Conservation (phyloP, 805 yeast species). For the Wickerhamiella slavikovae region DNA sequence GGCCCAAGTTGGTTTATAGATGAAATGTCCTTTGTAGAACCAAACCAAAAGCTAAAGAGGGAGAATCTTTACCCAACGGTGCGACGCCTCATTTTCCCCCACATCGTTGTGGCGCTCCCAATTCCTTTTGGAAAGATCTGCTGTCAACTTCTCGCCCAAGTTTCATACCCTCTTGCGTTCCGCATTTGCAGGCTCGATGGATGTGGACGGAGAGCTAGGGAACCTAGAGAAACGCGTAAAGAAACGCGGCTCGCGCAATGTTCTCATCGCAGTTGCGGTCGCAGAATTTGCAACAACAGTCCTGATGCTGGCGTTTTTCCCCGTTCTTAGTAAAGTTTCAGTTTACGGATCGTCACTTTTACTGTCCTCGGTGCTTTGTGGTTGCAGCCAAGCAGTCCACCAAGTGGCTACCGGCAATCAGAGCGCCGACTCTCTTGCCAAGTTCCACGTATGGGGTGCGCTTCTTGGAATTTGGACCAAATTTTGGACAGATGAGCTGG, state of each 20-base stretch:
- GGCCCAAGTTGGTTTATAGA: no score
- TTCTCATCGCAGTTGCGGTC: conserved; percentile 5
- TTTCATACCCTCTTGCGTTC: no score
- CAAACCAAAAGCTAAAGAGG: no score
- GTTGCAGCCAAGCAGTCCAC: conserved; percentile 17
- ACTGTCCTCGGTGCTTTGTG: conserved; percentile 14
- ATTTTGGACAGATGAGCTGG: conserved; percentile 19
- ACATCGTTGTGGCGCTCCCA: no score
- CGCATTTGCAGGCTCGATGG: no score
- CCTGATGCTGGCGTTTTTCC: conserved; percentile 10
- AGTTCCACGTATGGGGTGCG: conserved; percentile 21
- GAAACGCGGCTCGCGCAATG: conserved; percentile 7
- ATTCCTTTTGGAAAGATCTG: no score
- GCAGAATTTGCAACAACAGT: conserved; percentile 11
- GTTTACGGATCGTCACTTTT: conserved; percentile 17
- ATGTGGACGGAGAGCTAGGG: conserved; percentile 10
- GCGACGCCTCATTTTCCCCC: background rate
- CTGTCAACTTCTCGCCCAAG: no score
- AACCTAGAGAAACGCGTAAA: conserved; percentile 11
- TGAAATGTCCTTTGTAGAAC: no score
- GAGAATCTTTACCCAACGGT: background rate
- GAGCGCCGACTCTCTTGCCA: conserved; percentile 9
- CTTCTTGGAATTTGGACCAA: conserved; percentile 19
- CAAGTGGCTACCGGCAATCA: conserved; percentile 12
- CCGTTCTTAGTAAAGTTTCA: conserved; percentile 9